These are phyloP conservation scores for Aspergillus fijiensis DNA, from an alignment of 2,329 filamentous ascomycete species.

Conservation along the genomic window DNA sequence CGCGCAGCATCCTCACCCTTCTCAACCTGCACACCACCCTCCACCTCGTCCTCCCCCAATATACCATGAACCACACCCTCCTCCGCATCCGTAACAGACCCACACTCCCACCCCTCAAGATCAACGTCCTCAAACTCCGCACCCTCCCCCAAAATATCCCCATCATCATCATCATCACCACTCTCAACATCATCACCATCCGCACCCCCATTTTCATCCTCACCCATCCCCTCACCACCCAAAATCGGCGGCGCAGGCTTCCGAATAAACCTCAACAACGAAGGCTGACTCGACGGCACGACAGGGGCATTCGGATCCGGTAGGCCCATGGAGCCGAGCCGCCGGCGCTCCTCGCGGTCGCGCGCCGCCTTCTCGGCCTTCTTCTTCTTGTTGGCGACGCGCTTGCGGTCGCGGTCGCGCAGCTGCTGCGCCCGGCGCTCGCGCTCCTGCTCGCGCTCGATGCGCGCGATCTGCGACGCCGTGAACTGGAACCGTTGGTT, in stretches of 20 bases:
- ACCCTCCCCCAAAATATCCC: background rate
- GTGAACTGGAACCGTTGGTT: constrained; percentile 38
- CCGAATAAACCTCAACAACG: constrained; percentile 34
- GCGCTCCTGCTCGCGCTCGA: constrained; percentile 45
- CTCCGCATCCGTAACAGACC: background rate
- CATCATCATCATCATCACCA: constrained; percentile 6
- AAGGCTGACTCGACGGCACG: constrained; percentile 36
- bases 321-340: constrained; percentile 31
- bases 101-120: background rate
- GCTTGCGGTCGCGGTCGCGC: constrained; percentile 36
- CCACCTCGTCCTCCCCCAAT: background rate
- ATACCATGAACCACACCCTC: background rate
- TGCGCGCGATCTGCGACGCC: constrained; percentile 35
- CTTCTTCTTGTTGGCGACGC: constrained; percentile 36
- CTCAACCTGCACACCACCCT: background rate
- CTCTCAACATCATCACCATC: constrained; percentile 8
- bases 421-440: constrained; percentile 42
- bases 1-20: background rate
- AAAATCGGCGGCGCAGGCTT: background rate
- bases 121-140: background rate
- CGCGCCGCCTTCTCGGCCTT: constrained; percentile 36
- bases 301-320: constrained; percentile 32
- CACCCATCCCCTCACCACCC: too few relatives aligned
- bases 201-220: constrained; percentile 6
- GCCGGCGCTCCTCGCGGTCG: constrained; percentile 34